Percentiles rank a stretch among this genome's conserved stretches.
Evolutionary conservation across 768 basidiomycete genomes (phyloP).

Genomic region (Kwoniella bestiolae): DNA sequence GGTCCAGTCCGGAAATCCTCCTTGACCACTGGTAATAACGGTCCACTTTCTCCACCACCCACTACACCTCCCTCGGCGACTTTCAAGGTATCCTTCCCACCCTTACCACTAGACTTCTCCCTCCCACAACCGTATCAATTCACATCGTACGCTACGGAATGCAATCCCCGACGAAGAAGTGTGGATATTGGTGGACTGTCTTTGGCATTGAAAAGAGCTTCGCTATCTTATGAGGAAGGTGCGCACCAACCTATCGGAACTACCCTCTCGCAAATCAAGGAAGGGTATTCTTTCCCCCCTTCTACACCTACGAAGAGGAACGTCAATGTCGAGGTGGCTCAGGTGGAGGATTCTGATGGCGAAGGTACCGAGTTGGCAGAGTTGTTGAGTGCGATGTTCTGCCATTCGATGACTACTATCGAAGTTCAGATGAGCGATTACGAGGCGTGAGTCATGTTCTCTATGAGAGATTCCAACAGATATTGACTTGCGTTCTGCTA

Average conservation of each 20-base stretch:
- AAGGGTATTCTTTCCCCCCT: slow-evolving; percentile 38
- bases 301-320: slow-evolving; percentile 66
- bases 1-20: slow-evolving; percentile 3
- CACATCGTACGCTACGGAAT: slow-evolving; percentile 19
- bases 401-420: slow-evolving; percentile 74
- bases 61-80: neutral
- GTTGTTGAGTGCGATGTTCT: slow-evolving; percentile 80
- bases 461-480: neutral
- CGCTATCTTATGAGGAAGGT: slow-evolving; percentile 23
- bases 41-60: neutral
- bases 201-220: slow-evolving; percentile 65
- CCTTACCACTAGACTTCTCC: slow-evolving; percentile 12
- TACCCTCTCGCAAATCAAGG: slow-evolving; percentile 43
- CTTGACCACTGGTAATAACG: neutral
- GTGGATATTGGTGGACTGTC: slow-evolving; percentile 89
- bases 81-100: neutral
- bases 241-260: slow-evolving; percentile 6
- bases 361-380: slow-evolving; percentile 67
- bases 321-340: slow-evolving; percentile 59
- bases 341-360: slow-evolving; percentile 40
- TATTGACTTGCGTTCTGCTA: slow-evolving; percentile 25
- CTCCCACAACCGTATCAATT: slow-evolving; percentile 18
- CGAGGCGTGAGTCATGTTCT: slow-evolving; percentile 36
- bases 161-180: slow-evolving; percentile 63
- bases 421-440: slow-evolving; percentile 55